Percentiles rank a stretch among this genome's conserved stretches.
Evolutionary conservation across 805 yeast genomes (phyloP).

Genomic region (Naumovozyma baii): DNA sequence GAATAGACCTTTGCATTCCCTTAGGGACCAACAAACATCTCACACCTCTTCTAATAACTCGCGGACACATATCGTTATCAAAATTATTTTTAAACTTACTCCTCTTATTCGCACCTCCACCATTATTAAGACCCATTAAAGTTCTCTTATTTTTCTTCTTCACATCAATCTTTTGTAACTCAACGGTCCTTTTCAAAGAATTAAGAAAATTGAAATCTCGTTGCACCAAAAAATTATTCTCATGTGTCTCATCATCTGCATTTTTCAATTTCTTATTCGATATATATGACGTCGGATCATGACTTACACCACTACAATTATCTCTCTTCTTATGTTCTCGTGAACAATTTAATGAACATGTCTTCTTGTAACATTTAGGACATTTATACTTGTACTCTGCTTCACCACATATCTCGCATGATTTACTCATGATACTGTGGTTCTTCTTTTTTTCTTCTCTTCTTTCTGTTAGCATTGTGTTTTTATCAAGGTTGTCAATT

Average conservation of each 20-base stretch:
- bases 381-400: slow-evolving; percentile 56
- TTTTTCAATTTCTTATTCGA: slow-evolving; percentile 36
- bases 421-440: slow-evolving; percentile 5
- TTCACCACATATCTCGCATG: slow-evolving; percentile 39
- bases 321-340: slow-evolving; percentile 54
- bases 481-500: too few relatives aligned
- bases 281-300: slow-evolving; percentile 50
- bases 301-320: slow-evolving; percentile 54
- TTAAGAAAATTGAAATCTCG: slow-evolving; percentile 75
- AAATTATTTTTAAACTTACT: slow-evolving; percentile 1
- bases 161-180: slow-evolving; percentile 47
- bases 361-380: slow-evolving; percentile 60
- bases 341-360: slow-evolving; percentile 68
- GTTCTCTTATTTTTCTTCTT: slow-evolving; percentile 37
- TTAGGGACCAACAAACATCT: slow-evolving; percentile 50
- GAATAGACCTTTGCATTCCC: slow-evolving; percentile 61
- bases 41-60: slow-evolving; percentile 52
- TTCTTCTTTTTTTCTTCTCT: too few relatives aligned
- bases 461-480: too few relatives aligned
- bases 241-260: slow-evolving; percentile 31
- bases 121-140: slow-evolving; percentile 20
- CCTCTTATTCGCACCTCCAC: slow-evolving; percentile 18
- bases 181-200: slow-evolving; percentile 47
- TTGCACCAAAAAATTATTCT: slow-evolving; percentile 42
- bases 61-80: slow-evolving; percentile 6